A percentile compares a stretch with the other conserved stretches of the same genome.
Evolutionary conservation across 164 flowering plant genomes (phyloP).

Genomic region (Liriodendron chinense): DNA sequence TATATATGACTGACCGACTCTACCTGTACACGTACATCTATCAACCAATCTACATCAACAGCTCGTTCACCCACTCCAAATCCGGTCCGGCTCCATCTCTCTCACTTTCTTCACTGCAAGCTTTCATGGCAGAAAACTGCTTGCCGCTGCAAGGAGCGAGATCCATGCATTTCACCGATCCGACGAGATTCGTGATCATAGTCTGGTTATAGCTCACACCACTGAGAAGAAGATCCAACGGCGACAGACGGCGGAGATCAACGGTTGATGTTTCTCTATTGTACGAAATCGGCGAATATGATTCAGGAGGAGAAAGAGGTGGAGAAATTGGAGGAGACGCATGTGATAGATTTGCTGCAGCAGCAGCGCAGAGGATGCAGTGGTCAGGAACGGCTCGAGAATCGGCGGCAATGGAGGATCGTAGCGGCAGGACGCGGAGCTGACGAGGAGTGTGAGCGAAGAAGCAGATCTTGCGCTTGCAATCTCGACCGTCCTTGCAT

Average conservation of each 20-base stretch:
- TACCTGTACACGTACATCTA: not conserved
- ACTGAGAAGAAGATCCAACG: not conserved
- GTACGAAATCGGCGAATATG: not conserved
- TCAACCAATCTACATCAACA: conserved; percentile 11
- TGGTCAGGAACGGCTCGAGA: conserved; percentile 26
- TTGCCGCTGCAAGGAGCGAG: not conserved
- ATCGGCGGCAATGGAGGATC: conserved; percentile 26
- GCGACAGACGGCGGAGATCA: not conserved
- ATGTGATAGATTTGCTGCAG: conserved; percentile 8
- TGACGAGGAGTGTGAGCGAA: conserved; percentile 79
- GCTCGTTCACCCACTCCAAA: conserved; percentile 19
- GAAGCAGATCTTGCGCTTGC: conserved; percentile 77
- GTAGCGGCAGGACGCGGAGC: conserved; percentile 50
- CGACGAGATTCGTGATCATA: not conserved
- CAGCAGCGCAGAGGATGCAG: not conserved
- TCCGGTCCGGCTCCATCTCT: conserved; percentile 1
- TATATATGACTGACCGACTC: not conserved
- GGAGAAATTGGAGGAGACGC: conserved; percentile 13
- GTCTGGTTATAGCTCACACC: not conserved
- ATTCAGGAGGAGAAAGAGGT: no score
- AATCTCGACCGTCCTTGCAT: conserved; percentile 74
- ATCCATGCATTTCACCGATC: conserved; percentile 7
- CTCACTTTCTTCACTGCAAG: not conserved
- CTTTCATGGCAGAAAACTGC: not conserved
- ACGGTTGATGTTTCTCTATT: not conserved